Base-by-base conservation (phyloP, 2,329 filamentous ascomycete genomes). In the Gnomoniopsis sp. region DNA sequence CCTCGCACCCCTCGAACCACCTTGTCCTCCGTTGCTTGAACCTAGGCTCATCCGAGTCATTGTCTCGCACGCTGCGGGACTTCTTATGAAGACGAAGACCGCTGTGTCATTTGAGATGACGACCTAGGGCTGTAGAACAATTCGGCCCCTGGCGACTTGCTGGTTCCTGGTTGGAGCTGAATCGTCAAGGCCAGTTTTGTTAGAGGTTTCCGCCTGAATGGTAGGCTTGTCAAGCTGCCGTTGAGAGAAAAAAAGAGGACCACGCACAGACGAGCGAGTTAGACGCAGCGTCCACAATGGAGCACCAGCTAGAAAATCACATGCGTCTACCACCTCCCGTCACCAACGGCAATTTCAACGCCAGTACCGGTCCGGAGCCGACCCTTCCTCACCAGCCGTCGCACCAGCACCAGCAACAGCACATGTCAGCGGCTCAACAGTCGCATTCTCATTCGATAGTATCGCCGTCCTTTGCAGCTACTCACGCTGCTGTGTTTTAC, bases 281-380 rank as follows among this genome's bases (percentile, higher is more conserved):
- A 54, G 49, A 58, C 43, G 41, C 43, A 55, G 22, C 50, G 55
- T 43, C 43, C 44, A 55, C 30, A 55, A 55, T 55, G 53, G 53
- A 53, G 34, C 55, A 61, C 26, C 58, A 53, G 14, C 46, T 30
- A 77, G 72, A 76, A 76, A 74, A 74, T 78, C 78, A 79, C 76
- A 78, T 79, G 77, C 60, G 52, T 33, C 72, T 76, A 65, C 66
- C 69, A 56, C 66, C 66, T 59, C 69, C 65, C 61, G 62, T 66
- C 47, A 60, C 30, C 51, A 51, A 26, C 53, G 49, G 33, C 53
- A 49, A 49, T 34, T 30, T 26, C 52, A 59, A 34, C 48, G 14
- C 49, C n/a, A 44, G 17, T 12, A 38, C 44, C 49, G 21, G 34
- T 44, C 47, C 51, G 51, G 51, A 58, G 34, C 21, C 56, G n/a